Base-by-base conservation (phyloP, 2,329 filamentous ascomycete species). In the Cucurbitaria berberidis region DNA sequence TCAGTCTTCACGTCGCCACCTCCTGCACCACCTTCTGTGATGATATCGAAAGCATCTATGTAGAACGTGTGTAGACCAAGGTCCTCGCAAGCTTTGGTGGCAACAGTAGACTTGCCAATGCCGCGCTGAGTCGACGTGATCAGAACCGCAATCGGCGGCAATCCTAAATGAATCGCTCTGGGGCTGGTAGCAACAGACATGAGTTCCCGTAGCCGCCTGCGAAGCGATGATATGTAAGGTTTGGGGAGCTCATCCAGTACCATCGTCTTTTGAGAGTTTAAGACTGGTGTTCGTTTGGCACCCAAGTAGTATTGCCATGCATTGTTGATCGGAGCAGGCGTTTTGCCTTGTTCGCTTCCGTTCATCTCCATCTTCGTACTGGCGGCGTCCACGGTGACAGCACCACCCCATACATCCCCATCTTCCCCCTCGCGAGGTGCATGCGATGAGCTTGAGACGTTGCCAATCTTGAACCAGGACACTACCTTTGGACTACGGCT, bases 1-100 rank as follows among this genome's bases (percentile, higher is more conserved):
- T 97, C 93, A 0, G 93, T 96, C 76, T 98, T 97, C 24, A 96
- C 89, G 69, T 99, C 95, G 49, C 90, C 89, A 46, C 91, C 91
- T 47, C 91, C 91, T 1, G 89, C 89, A 39, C 89, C 89, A 13
- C 91, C 91, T 72, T 98, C 93, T n/a, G 91, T 93, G 4, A 96
- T 81, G 36, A 99, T 91, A 66, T 99, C 95, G 67, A 96, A 96
- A 0, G 91, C 90, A 72, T 98, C 92, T 46, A 99, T 90, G 0
- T 85, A 77, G 71, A 96, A 98, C 0, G 87, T 89, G 72, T 99
- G 95, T 15, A 98, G 81, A 3, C 95, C 95, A 57, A 97, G 88
- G 66, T 97, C 93, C 2, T 89, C 84, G 72, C 92, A 96, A 4
- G 93, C 92, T 38, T 86, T 84, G 1, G 81, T 82, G 0, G 91